Evolutionary conservation across 768 basidiomycete genomes (phyloP), one percentile per base, ranked within the genome.

Genomic region (Mycena leptocephala): DNA sequence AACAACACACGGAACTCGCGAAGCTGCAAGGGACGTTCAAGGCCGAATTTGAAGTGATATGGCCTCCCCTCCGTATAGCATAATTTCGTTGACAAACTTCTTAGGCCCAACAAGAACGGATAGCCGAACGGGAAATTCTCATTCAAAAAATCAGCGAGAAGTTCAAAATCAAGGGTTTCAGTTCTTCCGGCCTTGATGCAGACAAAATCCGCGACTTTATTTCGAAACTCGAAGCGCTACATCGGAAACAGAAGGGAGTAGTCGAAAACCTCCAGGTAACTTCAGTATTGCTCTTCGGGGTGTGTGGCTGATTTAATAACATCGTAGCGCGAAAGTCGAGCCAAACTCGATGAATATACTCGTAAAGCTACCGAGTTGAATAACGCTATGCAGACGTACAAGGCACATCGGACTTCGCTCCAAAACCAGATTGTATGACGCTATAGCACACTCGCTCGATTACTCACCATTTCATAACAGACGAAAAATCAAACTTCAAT

Each of bases 181-280:
- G 91, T 66, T 88, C 92, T 62, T 89, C 92, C 0, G 93, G 93
- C 2, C 87, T 97, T 41, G 93, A 94, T 63, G 89, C 92, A 48
- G 90, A 92, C 48, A 91, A 96, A 81, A 89, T 97, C 24, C 82
- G 89, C 33, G 94, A 96, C 56, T 97, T 98, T 82, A 87, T 93
- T 30, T 85, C 92, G 11, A 90, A 90, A 63, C 85, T 98, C 3
- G 86, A 85, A 5, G 93, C 95, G 30, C 82, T 94, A 6, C 92
- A 93, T 71, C 87, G 90, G 41, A 90, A 88, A 75, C 93, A 94
- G 75, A 91, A 88, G n/a, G 78, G 84, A 16, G 92, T 94, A 72
- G 90, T 92, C 14, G 93, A 95, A 76, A 90, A 87, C 76, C 82
- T 95, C 22, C 94, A 95, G 88, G 95, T 95, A 76, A 84, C 55